Evolutionary conservation across 2,329 filamentous ascomycete species (phyloP), one percentile per base, ranked within the genome.

Genomic region (Colletotrichum cuscutae): DNA sequence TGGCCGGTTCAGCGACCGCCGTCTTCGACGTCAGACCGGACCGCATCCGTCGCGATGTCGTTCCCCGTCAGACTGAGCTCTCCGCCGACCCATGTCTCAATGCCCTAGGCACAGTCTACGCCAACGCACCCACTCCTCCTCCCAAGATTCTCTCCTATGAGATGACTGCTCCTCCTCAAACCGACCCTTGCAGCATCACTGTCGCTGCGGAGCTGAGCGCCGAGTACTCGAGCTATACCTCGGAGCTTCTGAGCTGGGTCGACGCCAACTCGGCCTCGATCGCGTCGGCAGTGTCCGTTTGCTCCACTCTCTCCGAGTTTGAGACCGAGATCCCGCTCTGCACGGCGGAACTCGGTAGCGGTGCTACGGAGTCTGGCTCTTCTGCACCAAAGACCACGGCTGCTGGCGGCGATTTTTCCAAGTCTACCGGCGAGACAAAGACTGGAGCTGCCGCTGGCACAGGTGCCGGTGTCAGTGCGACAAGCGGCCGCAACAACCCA

Each of bases 161-260:
- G 72, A 52, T n/a, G 42, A 73, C 71, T 11, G 69, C 76, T 7
- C n/a, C 68, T 46, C 35, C 72, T 26, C n/a, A 65, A 37, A 75
- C 75, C 15, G 76, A 81, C 74, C 32, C 68, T 19, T 81, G 80
- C 78, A 53, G 26, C 37, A 13, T 76, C 73, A 75, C 75, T 15
- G 2, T 79, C 42, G 79, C 80, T 8, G 24, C 74, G 30, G 72
- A 73, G 8, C 30, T 82, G 60, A 53, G 68, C 46, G 58, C 68
- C 42, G 76, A 70, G 8, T 74, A 73, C 59, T 57, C 60, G 12
- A 70, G 60, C 68, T 81, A 80, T 73, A 71, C 73, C 49, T 66
- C 69, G 26, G 72, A 71, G 13, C 54, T 78, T 30, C 1, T 66
- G 30, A 76, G 71, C 57, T 82, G 79, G 79, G 76, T 69, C 73